Base-by-base conservation (phyloP, 2,329 filamentous ascomycete species). In the Talaromyces sp. region DNA sequence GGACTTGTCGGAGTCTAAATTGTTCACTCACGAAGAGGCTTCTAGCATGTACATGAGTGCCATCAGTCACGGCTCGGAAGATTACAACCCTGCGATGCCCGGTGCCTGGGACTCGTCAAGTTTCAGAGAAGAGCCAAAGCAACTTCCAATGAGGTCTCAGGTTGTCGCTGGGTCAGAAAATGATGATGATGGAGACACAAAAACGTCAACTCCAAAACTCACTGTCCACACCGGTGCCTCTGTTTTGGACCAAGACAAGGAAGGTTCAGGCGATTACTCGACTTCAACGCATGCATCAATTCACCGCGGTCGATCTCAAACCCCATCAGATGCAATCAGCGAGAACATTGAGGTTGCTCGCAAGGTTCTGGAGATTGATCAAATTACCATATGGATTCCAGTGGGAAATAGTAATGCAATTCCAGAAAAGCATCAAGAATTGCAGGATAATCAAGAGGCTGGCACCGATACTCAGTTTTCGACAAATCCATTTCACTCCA, bases 1-100 rank as follows among this genome's bases (percentile, higher is more conserved):
- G 53, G 74, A 78, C 31, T 72, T 81, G n/a, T 71, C 74, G 7
- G 74, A 79, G 60, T 81, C 79, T 3, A 78, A 70, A 63, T 65
- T 80, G 52, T 81, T 80, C 60, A 78, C 76, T 49, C 76, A 78
- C 59, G 78, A 80, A 61, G 78, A 81, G 66, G 79, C 79, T n/a
- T 73, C 79, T 59, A 81, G 79, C 64, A 76, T 81, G 72, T 81
- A 81, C 60, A 79, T 81, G 78, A 81, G 86, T 68, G 85, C 83
- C 11, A 77, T 86, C 59, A 85, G 82, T 61, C 73, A 76, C 41
- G 64, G 60, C 21, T 67, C 62, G 56, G 64, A 62, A 29, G 69
- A 67, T 55, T 71, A 73, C 51, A 63, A 68, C 29, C 71, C 70
- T 4, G 67, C 68, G 52, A 77, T 79, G 62, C 78, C 78, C 17